These are phyloP conservation scores for Raphidocelis subcapitata DNA, from an alignment of 139 green algal genomes.

Conservation along the genomic window DNA sequence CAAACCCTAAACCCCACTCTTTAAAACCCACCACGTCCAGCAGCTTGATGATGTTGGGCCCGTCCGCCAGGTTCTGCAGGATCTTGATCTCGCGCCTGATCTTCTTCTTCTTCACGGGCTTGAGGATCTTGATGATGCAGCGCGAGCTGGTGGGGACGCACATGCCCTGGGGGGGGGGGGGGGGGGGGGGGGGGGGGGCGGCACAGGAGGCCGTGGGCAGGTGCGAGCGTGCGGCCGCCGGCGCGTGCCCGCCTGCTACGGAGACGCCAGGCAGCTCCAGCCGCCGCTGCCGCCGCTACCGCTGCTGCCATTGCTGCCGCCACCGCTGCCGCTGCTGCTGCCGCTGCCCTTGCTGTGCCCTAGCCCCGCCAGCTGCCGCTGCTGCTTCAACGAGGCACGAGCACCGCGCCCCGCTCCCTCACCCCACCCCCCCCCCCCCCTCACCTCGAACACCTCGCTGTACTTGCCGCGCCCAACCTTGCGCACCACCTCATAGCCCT, in stretches of 20 bases:
- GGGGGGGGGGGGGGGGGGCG: neutral
- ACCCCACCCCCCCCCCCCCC: neutral
- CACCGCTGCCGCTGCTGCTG: neutral
- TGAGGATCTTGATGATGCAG: constrained; percentile 98
- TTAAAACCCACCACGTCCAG: constrained; percentile 96
- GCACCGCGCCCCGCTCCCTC: no score
- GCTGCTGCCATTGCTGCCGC: no score
- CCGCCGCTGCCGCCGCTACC: no score
- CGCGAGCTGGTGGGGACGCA: constrained; percentile 68
- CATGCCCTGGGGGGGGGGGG: constrained; percentile 53
- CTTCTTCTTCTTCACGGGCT: constrained; percentile 99
- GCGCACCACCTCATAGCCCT: constrained; percentile 95
- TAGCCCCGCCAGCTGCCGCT: neutral
- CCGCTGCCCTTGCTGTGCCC: neutral
- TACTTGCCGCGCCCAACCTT: constrained; percentile 99
- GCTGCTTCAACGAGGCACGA: neutral
- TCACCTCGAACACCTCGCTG: constrained; percentile 96
- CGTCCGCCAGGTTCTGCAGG: constrained; percentile 93
- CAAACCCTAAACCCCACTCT: no score
- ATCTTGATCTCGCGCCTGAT: constrained; percentile 99
- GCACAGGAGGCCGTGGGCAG: neutral
- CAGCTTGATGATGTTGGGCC: constrained; percentile 97
- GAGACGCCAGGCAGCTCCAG: no score
- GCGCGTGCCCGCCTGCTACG: neutral
- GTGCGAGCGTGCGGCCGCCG: neutral